Evolutionary conservation across 1,284 basidiomycete species (phyloP).

Genomic region (Cutaneotrichosporon mucoides): DNA sequence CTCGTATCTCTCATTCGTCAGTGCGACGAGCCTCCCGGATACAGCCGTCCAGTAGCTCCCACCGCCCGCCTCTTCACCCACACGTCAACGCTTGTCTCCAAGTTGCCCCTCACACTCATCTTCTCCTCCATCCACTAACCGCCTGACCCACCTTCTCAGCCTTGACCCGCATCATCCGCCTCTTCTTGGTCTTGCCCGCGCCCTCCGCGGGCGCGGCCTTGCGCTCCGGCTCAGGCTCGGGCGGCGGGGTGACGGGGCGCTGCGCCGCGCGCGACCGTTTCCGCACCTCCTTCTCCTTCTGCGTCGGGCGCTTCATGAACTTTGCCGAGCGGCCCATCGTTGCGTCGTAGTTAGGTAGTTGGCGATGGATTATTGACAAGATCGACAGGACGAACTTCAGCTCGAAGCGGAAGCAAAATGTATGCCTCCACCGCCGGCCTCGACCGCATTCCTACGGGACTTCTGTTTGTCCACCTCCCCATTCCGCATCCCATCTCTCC

Average conservation of each 20-base stretch:
- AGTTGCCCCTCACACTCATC: too few relatives aligned
- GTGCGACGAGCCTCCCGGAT: too few relatives aligned
- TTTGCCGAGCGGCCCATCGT: conserved; percentile 41
- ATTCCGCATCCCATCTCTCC: too few relatives aligned
- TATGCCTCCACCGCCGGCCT: too few relatives aligned
- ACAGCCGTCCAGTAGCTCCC: too few relatives aligned
- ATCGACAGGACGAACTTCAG: not conserved
- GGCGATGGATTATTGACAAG: not conserved
- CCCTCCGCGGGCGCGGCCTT: not conserved
- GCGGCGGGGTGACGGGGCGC: conserved; percentile 23
- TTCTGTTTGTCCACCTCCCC: too few relatives aligned
- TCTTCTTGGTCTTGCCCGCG: conserved; percentile 14
- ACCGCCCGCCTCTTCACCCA: too few relatives aligned
- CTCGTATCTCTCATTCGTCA: too few relatives aligned
- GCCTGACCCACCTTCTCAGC: conserved; percentile 14
- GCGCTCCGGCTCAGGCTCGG: not conserved
- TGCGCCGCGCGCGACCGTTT: conserved; percentile 31
- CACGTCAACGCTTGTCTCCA: too few relatives aligned
- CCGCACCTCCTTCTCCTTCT: conserved; percentile 32
- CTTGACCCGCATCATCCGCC: conserved; percentile 19
- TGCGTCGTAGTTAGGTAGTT: not conserved
- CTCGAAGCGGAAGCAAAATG: too few relatives aligned
- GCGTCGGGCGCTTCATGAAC: conserved; percentile 36
- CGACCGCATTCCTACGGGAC: too few relatives aligned
- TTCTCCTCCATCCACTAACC: too few relatives aligned